Conservation (phyloP, 768 basidiomycete genomes). For the Russula sp. region DNA sequence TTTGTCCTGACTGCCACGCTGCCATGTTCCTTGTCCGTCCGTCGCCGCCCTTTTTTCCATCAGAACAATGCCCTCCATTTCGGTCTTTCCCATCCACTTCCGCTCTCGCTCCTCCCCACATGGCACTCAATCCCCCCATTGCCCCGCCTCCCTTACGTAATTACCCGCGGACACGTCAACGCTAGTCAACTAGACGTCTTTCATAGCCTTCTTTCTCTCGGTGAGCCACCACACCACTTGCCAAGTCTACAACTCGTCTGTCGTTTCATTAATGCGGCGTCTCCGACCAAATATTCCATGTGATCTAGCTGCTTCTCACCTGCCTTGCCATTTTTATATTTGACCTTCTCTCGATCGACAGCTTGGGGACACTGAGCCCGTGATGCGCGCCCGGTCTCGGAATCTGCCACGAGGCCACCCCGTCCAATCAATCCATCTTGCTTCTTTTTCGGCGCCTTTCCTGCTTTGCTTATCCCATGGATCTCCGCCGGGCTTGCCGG, state of each 20-base stretch:
- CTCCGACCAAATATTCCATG: no score
- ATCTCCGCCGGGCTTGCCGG: not conserved
- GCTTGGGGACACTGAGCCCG: not conserved
- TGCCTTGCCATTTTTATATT: no score
- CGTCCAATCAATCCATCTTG: not conserved
- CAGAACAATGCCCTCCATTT: conserved; percentile 20
- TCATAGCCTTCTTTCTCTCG: not conserved
- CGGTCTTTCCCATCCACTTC: not conserved
- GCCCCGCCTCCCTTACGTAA: not conserved
- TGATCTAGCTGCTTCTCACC: no score
- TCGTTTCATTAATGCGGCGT: not conserved
- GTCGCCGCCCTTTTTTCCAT: conserved; percentile 7
- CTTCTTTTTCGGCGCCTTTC: not conserved
- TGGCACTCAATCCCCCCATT: no score
- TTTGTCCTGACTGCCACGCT: conserved; percentile 3
- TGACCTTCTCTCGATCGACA: not conserved
- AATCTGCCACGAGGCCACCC: not conserved
- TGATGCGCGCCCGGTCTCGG: not conserved
- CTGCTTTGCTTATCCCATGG: not conserved
- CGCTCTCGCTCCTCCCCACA: no score
- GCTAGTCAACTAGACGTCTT: no score
- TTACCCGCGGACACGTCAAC: not conserved
- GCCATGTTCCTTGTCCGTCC: not conserved
- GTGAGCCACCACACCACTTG: not conserved
- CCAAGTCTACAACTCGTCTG: not conserved